Percentiles rank a stretch among this genome's conserved stretches.
These are phyloP conservation scores for Hemisphaericaspora subhashii DNA, from an alignment of 1,139 yeast genomes.

Conservation along the genomic window DNA sequence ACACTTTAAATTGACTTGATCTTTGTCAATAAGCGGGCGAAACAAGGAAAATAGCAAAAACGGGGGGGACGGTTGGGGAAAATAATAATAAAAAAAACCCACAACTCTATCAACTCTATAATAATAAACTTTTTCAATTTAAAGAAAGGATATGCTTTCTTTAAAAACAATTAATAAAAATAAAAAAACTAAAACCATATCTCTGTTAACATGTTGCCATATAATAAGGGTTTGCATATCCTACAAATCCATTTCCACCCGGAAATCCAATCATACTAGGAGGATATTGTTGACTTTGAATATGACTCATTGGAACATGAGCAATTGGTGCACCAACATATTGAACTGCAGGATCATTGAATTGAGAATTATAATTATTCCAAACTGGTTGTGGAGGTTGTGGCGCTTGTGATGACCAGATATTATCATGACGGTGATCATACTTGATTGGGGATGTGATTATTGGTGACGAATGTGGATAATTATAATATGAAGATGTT, in stretches of 20 bases:
- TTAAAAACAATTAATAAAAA: too few relatives aligned
- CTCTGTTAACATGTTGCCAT: slow-evolving; percentile 31
- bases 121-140: not conserved
- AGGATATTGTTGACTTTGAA: not conserved
- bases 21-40: not conserved
- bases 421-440: slow-evolving; percentile 15
- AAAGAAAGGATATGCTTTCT: not conserved
- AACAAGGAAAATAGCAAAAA: not conserved
- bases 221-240: slow-evolving; percentile 43
- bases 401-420: slow-evolving; percentile 18
- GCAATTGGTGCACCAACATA: slow-evolving; percentile 10
- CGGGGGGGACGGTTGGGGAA: too few relatives aligned
- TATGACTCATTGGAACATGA: slow-evolving; percentile 3
- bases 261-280: slow-evolving; percentile 6
- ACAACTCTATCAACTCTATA: slow-evolving; percentile 1
- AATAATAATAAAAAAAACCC: not conserved
- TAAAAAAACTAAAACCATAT: too few relatives aligned
- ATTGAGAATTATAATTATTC: slow-evolving; percentile 7
- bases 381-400: slow-evolving; percentile 8
- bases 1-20: not conserved
- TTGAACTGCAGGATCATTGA: slow-evolving; percentile 18
- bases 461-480: slow-evolving; percentile 19
- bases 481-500: slow-evolving; percentile 11
- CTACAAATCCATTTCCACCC: slow-evolving; percentile 25
- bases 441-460: slow-evolving; percentile 26